phyloP scores from a whole-genome alignment of 768 basidiomycete species.

The Nidularia sp. region DNA sequence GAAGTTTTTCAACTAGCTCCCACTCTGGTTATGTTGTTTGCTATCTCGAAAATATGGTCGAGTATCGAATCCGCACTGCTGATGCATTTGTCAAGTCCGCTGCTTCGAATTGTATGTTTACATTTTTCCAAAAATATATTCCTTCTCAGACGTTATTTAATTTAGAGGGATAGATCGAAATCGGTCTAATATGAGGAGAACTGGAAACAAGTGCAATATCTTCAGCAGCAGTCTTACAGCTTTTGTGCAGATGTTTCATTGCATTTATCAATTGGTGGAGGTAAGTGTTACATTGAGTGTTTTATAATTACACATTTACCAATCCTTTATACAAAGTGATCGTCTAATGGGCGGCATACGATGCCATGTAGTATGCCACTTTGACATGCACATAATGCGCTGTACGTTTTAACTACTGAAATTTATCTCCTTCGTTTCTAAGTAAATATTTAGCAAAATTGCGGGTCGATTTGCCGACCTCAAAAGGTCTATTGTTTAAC shows the following conservation, averaged over 20 bases:
- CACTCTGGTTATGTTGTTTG: slow-evolving; percentile 11
- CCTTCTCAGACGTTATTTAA: background rate
- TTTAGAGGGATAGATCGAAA: slow-evolving; percentile 13
- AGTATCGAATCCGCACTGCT: slow-evolving; percentile 17
- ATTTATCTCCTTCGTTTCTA: background rate
- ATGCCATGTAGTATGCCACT: slow-evolving; percentile 15
- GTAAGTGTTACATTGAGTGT: slow-evolving; percentile 5
- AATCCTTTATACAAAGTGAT: slow-evolving; percentile 5
- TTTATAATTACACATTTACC: background rate
- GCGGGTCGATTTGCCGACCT: slow-evolving; percentile 15
- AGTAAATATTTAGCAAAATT: slow-evolving; percentile 9
- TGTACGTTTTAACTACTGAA: slow-evolving; percentile 8
- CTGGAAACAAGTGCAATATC: background rate
- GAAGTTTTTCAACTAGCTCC: slow-evolving; percentile 19
- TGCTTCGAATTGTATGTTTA: slow-evolving; percentile 14
- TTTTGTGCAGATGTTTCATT: slow-evolving; percentile 12
- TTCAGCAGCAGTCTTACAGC: slow-evolving; percentile 9
- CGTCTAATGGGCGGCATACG: slow-evolving; percentile 5
- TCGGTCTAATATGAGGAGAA: slow-evolving; percentile 5
- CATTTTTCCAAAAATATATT: background rate
- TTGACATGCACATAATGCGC: slow-evolving; percentile 20
- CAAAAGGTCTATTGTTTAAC: slow-evolving; percentile 10
- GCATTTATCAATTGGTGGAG: slow-evolving; percentile 15
- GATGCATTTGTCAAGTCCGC: slow-evolving; percentile 16
- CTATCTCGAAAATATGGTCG: slow-evolving; percentile 17